These are phyloP conservation scores for Verticillium albo-atrum DNA, from an alignment of 2,329 filamentous ascomycete genomes.

Conservation along the genomic window DNA sequence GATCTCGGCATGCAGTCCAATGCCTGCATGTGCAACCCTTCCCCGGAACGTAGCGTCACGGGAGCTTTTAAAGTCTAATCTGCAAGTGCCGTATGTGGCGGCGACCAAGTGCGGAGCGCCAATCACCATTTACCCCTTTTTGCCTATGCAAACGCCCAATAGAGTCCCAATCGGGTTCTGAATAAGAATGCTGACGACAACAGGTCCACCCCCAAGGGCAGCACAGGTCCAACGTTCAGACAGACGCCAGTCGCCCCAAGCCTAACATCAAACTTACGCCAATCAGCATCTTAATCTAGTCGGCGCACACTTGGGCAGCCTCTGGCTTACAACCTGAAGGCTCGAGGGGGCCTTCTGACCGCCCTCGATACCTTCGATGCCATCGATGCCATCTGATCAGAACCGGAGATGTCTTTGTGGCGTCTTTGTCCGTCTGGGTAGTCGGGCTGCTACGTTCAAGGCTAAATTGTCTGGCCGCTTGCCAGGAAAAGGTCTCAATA, in stretches of 20 bases:
- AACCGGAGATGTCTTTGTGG: background rate
- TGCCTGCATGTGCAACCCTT: too few species aligned
- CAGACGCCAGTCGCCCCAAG: background rate
- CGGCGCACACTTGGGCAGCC: background rate
- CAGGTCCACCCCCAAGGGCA: too few species aligned
- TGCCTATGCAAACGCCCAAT: slow-evolving; percentile 15
- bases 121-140: background rate
- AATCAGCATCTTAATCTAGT: background rate
- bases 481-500: background rate
- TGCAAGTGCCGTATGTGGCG: too few species aligned
- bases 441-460: background rate
- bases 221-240: background rate
- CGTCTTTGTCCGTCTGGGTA: background rate
- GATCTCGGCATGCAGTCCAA: too few species aligned
- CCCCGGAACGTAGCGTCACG: too few species aligned
- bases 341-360: background rate
- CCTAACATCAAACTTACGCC: background rate
- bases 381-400: background rate
- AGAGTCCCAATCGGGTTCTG: slow-evolving; percentile 13
- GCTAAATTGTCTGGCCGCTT: background rate
- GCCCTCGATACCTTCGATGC: background rate
- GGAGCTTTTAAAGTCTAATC: too few species aligned
- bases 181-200: background rate
- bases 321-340: background rate
- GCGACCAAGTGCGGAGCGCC: too few species aligned